A percentile compares a stretch with the other conserved stretches of the same genome.
phyloP scores from a whole-genome alignment of 768 basidiomycete species.

The Neoboletus subvelutipes region DNA sequence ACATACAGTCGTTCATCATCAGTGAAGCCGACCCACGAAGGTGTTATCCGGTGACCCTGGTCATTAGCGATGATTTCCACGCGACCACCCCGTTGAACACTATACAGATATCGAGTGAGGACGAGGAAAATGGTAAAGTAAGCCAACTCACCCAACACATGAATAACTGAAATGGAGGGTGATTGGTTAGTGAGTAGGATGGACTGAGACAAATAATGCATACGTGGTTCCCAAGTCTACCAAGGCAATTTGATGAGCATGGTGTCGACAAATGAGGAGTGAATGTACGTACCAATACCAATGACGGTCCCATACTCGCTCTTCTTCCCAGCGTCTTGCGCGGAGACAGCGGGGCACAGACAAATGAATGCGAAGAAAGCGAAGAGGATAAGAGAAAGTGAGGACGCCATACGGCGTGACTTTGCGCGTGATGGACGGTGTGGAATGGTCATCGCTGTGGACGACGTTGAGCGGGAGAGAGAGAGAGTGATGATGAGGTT shows the following conservation, averaged over 20 bases:
- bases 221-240: slow-evolving; percentile 91
- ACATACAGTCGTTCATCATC: slow-evolving; percentile 71
- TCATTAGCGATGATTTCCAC: slow-evolving; percentile 91
- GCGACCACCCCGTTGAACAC: slow-evolving; percentile 81
- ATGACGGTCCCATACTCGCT: slow-evolving; percentile 90
- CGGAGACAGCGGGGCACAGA: slow-evolving; percentile 63
- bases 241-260: slow-evolving; percentile 11
- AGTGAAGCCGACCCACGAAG: slow-evolving; percentile 81
- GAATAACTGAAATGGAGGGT: slow-evolving; percentile 64
- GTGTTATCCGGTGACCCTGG: slow-evolving; percentile 87
- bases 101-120: slow-evolving; percentile 25
- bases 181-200: slow-evolving; percentile 15
- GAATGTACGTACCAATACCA: slow-evolving; percentile 71
- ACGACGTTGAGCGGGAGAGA: slow-evolving; percentile 13
- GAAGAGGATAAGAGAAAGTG: slow-evolving; percentile 59
- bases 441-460: slow-evolving; percentile 28
- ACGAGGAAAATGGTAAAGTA: neutral
- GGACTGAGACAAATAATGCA: slow-evolving; percentile 17
- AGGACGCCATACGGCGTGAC: slow-evolving; percentile 53
- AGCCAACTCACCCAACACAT: slow-evolving; percentile 79
- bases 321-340: slow-evolving; percentile 54
- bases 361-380: slow-evolving; percentile 70
- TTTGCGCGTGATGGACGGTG: slow-evolving; percentile 53
- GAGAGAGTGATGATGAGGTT: slow-evolving; percentile 7
- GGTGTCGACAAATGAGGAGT: rapidly evolving